A percentile compares a stretch with the other conserved stretches of the same genome.
Evolutionary conservation across 2,329 filamentous ascomycete species (phyloP).

Genomic region (Clonostachys byssicola): DNA sequence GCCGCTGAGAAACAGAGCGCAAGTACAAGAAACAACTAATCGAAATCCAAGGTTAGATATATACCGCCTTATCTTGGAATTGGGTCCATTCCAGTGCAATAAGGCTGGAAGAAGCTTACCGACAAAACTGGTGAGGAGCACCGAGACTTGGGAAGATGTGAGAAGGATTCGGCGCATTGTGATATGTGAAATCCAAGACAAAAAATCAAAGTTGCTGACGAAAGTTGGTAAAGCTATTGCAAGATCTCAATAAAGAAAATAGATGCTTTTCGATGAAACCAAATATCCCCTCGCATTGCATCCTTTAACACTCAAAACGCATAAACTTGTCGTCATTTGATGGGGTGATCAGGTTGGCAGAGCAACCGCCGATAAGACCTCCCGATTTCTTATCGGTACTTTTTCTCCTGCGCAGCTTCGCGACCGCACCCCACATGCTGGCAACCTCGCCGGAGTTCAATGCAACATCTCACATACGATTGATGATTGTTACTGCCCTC

Average conservation of each 20-base stretch:
- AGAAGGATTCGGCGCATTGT: slow-evolving; percentile 48
- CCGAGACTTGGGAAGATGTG: slow-evolving; percentile 66
- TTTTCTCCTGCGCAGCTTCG: too few relatives aligned
- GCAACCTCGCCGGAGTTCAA: too few relatives aligned
- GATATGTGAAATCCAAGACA: neutral
- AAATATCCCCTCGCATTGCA: too few relatives aligned
- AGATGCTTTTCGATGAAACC: too few relatives aligned
- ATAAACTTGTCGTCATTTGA: too few relatives aligned
- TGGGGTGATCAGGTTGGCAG: slow-evolving; percentile 14
- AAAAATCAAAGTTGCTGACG: neutral
- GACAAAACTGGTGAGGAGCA: slow-evolving; percentile 59
- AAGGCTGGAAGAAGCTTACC: slow-evolving; percentile 39
- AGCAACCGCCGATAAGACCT: slow-evolving; percentile 26
- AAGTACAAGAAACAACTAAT: slow-evolving; percentile 70
- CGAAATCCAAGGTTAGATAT: neutral
- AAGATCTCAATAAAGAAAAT: too few relatives aligned
- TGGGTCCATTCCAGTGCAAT: neutral
- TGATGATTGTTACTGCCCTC: too few relatives aligned
- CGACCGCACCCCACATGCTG: too few relatives aligned
- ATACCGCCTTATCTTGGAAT: slow-evolving; percentile 1
- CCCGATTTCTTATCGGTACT: too few relatives aligned
- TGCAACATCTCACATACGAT: too few relatives aligned
- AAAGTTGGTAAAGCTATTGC: neutral
- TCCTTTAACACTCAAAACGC: too few relatives aligned
- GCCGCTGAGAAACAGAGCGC: slow-evolving; percentile 81